A percentile compares a stretch with the other conserved stretches of the same genome.
phyloP scores from a whole-genome alignment of 164 flowering plant genomes.

The Umbellularia californica region DNA sequence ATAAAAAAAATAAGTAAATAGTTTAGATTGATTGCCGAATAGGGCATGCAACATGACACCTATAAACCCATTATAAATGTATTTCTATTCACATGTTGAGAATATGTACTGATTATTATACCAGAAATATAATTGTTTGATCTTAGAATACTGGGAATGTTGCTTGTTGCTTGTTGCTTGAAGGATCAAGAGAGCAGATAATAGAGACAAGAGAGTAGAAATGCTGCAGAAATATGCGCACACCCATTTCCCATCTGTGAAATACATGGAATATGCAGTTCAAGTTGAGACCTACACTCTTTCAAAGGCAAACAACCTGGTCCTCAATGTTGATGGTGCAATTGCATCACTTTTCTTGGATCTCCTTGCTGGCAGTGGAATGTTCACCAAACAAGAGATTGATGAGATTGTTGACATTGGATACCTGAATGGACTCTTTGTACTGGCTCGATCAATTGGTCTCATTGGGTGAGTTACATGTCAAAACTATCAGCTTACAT shows the following conservation, averaged over 20 bases:
- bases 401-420: constrained; percentile 95
- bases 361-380: constrained; percentile 94
- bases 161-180: constrained; percentile 5
- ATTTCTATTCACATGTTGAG: no score
- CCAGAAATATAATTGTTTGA: background rate
- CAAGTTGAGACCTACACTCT: constrained; percentile 94
- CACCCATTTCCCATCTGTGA: constrained; percentile 87
- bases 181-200: constrained; percentile 97
- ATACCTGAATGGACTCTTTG: constrained; percentile 94
- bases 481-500: background rate
- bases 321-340: constrained; percentile 93
- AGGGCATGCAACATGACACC: no score
- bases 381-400: constrained; percentile 93
- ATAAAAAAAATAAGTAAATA: no score
- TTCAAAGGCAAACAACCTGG: constrained; percentile 88
- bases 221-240: constrained; percentile 76
- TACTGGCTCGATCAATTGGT: constrained; percentile 96
- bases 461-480: constrained; percentile 75
- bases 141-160: background rate
- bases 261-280: constrained; percentile 98
- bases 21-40: no score
- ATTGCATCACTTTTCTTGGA: constrained; percentile 99
- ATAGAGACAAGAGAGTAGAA: constrained; percentile 97
- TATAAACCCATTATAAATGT: no score
- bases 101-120: no score